Evolutionary conservation across 2,329 filamentous ascomycete genomes (phyloP).

Genomic region (Stromatinia cepivora): DNA sequence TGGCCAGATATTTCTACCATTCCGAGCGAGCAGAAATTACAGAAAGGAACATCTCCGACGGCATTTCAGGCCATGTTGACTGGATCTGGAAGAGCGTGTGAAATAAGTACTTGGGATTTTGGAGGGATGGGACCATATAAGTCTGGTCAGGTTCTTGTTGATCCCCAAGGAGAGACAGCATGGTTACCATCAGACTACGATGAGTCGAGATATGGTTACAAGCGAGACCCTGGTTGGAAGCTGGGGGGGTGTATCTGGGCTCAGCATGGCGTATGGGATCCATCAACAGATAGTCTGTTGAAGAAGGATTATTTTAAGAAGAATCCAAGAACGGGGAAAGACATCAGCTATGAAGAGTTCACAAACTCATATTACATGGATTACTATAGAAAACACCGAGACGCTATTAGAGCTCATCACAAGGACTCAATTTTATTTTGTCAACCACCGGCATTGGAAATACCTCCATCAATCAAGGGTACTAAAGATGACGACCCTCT

Average conservation of each 20-base stretch:
- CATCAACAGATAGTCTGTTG: conserved; percentile 70
- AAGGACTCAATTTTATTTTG: conserved; percentile 83
- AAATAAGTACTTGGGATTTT: conserved; percentile 91
- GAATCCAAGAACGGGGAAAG: conserved; percentile 70
- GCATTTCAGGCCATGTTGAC: conserved; percentile 92
- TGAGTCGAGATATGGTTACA: conserved; percentile 87
- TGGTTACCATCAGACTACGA: conserved; percentile 85
- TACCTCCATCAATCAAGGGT: conserved; percentile 84
- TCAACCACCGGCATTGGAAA: conserved; percentile 87
- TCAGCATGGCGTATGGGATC: conserved; percentile 94
- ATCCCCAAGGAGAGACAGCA: conserved; percentile 80
- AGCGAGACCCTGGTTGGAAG: conserved; percentile 83
- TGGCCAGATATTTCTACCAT: conserved; percentile 78
- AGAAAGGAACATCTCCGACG: conserved; percentile 90
- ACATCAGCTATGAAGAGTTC: conserved; percentile 79
- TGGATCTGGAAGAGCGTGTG: conserved; percentile 86
- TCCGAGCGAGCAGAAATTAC: conserved; percentile 82
- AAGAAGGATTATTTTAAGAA: conserved; percentile 86
- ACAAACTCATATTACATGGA: conserved; percentile 91
- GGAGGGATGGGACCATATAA: conserved; percentile 91
- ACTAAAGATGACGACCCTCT: conserved; percentile 85
- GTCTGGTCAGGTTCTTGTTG: conserved; percentile 76
- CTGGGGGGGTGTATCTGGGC: conserved; percentile 96
- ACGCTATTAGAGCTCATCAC: conserved; percentile 74
- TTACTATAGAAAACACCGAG: conserved; percentile 74